Evolutionary conservation across 371 early-diverging fungal genomes (phyloP), one percentile per base, ranked within the genome.

Genomic region (Paraphysoderma sedebokerense): DNA sequence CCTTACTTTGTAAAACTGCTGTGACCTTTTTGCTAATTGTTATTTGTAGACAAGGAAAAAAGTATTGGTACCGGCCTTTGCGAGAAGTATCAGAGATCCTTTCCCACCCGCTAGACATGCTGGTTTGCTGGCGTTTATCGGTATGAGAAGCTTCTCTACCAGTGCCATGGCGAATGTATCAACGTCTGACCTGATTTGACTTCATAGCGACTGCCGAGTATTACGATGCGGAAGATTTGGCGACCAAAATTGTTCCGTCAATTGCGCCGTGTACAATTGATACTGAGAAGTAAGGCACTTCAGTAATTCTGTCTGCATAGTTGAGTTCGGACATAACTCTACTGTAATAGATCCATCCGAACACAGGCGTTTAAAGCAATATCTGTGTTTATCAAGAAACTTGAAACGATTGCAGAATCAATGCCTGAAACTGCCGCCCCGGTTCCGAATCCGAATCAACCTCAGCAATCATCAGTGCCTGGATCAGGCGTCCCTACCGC

Each of bases 101-200:
- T 96, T 93, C 59, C 82, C 87, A 19, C 90, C 87, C 36, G 84
- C 92, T 1, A 72, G 91, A 26, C 67, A 79, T 15, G 91, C 95
- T 7, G 81, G 85, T n/a, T 60, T 96, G 33, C 76, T 84, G 61
- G 92, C 90, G 1, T 58, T 91, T 15, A 65, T 65, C 52, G 84
- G 81, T 76, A 62, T 23, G 57, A 27, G 8, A 5, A 4, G 1
- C 1, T 5, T 19, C 5, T 23, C 22, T 6, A 11, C 20, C 26
- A 37, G 20, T 24, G 28, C 53, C 8, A 17, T 41, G 8, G 41
- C 17, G n/a, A 23, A 30, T 22, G 2, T 12, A 17, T 23, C 2
- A n/a, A n/a, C n/a, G n/a, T n/a, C n/a, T n/a, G n/a, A n/a, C n/a
- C n/a, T n/a, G n/a, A n/a, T n/a, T n/a, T 20, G 5, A 24, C 28